Conservation (phyloP, 805 yeast genomes). For the Metschnikowia koreensis region DNA sequence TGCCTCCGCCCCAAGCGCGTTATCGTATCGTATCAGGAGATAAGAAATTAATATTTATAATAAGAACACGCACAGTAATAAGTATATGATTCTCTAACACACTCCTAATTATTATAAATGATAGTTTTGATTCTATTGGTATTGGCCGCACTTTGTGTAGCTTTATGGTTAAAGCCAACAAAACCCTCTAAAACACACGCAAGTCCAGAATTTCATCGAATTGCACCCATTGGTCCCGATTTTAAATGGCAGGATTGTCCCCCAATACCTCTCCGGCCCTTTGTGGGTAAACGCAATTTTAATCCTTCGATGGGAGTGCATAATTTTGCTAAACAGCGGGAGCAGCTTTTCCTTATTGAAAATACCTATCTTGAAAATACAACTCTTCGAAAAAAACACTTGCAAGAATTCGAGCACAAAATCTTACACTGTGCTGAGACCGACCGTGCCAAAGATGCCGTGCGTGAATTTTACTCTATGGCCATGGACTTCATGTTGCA, state of each 20-base stretch:
- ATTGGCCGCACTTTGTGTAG: too few relatives aligned
- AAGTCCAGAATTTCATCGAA: neutral
- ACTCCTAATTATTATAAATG: too few relatives aligned
- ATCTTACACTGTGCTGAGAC: conserved; percentile 23
- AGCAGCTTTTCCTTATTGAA: conserved; percentile 63
- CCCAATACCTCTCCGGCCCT: conserved; percentile 40
- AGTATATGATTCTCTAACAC: too few relatives aligned
- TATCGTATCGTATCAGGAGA: neutral
- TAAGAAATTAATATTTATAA: too few relatives aligned
- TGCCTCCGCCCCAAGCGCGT: neutral
- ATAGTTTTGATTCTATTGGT: too few relatives aligned
- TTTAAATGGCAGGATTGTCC: conserved; percentile 41
- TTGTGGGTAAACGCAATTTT: conserved; percentile 35
- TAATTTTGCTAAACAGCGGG: conserved; percentile 32
- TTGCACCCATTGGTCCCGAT: conserved; percentile 9
- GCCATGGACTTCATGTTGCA: conserved; percentile 38
- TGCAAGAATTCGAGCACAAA: conserved; percentile 25
- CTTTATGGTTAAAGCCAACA: too few relatives aligned
- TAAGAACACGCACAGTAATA: too few relatives aligned
- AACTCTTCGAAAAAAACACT: conserved; percentile 36
- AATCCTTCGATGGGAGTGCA: conserved; percentile 35
- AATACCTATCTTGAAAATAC: conserved; percentile 52
- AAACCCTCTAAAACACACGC: too few relatives aligned
- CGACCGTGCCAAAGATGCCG: conserved; percentile 28
- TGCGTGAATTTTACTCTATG: conserved; percentile 50